Percentiles rank a stretch among this genome's conserved stretches.
These are phyloP conservation scores for Tympanopsis confertula DNA, from an alignment of 2,329 filamentous ascomycete genomes.

Conservation along the genomic window DNA sequence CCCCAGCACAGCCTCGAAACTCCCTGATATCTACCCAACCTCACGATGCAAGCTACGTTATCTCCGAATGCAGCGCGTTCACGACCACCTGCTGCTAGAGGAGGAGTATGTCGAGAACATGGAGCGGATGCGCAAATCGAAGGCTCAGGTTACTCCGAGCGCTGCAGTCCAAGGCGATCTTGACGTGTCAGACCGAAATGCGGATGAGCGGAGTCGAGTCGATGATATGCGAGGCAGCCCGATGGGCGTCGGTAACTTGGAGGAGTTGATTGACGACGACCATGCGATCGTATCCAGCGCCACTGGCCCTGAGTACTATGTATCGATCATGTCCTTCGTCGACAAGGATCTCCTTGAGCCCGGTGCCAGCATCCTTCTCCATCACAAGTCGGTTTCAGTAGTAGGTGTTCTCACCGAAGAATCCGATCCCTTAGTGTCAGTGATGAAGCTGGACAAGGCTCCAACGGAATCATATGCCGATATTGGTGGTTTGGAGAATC, in stretches of 20 bases:
- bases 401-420: conserved; percentile 96
- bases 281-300: conserved; percentile 97
- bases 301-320: conserved; percentile 95
- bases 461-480: conserved; percentile 97
- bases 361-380: conserved; percentile 84
- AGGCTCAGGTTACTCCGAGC: conserved; percentile 59
- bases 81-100: conserved; percentile 91
- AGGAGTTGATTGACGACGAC: conserved; percentile 98
- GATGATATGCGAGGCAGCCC: conserved; percentile 98
- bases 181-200: conserved; percentile 73
- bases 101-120: conserved; percentile 99
- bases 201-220: conserved; percentile 85
- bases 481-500: conserved; percentile 86
- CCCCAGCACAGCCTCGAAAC: conserved; percentile 86
- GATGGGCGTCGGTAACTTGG: conserved; percentile 94
- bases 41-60: conserved; percentile 95
- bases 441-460: conserved; percentile 99
- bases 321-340: conserved; percentile 99
- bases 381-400: conserved; percentile 96
- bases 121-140: conserved; percentile 86
- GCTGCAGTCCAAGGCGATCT: conserved; percentile 53
- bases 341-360: conserved; percentile 97
- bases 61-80: conserved; percentile 94
- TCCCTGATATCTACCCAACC: conserved; percentile 86
- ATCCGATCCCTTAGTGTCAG: conserved; percentile 84